Conservation (phyloP, 2,329 filamentous ascomycete genomes). For the Pseudofabraea citricarpa region DNA sequence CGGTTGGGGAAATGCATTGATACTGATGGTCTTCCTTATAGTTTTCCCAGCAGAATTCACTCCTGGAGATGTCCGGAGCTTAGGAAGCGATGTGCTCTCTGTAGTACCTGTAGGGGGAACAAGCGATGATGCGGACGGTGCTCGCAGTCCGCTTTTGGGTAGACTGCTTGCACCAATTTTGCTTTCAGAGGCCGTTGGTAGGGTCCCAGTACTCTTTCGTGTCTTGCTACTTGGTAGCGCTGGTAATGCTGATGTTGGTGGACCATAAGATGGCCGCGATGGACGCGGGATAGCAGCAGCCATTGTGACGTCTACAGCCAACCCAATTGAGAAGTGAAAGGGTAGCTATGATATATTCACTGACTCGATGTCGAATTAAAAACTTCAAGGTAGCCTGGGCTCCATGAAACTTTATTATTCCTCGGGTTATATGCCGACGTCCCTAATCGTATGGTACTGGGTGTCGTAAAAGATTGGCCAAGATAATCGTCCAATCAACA, state of each 20-base stretch:
- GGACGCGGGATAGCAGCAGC: constrained; percentile 38
- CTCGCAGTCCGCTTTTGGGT: constrained; percentile 53
- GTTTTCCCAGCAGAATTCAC: constrained; percentile 60
- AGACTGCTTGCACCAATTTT: constrained; percentile 18
- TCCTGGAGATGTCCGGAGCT: constrained; percentile 49
- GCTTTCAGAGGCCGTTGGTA: constrained; percentile 30
- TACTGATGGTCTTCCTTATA: constrained; percentile 84
- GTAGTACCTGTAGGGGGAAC: constrained; percentile 44
- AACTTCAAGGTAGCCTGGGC: not conserved
- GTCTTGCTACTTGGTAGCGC: constrained; percentile 68
- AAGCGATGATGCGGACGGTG: constrained; percentile 52
- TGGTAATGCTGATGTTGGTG: constrained; percentile 68
- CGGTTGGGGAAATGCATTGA: constrained; percentile 89
- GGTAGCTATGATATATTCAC: not conserved
- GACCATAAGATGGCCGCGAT: constrained; percentile 63
- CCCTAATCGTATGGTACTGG: too few relatives aligned
- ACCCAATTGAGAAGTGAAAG: not conserved
- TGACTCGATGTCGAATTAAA: not conserved
- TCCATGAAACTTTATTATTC: constrained; percentile 2
- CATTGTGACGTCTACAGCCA: constrained; percentile 12
- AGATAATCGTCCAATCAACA: constrained; percentile 15
- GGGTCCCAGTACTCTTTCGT: constrained; percentile 54
- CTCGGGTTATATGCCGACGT: too few relatives aligned
- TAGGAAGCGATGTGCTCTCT: constrained; percentile 48
- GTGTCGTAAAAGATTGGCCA: too few relatives aligned